Evolutionary conservation across 2,329 filamentous ascomycete genomes (phyloP).

Genomic region (Apiospora sp.): DNA sequence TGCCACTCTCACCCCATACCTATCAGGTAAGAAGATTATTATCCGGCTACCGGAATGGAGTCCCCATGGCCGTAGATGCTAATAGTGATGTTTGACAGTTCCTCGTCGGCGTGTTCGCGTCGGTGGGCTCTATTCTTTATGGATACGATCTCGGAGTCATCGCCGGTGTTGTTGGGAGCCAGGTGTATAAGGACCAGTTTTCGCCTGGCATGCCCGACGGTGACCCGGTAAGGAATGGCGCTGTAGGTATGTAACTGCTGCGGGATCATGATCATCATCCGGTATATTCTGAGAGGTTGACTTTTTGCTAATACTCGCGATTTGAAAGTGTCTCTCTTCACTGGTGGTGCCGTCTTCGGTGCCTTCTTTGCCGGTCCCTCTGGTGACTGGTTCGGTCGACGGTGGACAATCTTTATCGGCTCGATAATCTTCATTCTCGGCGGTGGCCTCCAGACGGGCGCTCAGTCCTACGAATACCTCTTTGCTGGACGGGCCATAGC

Average conservation of each 20-base stretch:
- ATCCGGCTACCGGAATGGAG: neutral
- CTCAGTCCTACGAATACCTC: constrained; percentile 64
- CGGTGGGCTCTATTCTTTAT: constrained; percentile 61
- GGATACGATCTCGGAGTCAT: constrained; percentile 65
- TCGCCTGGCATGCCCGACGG: constrained; percentile 35
- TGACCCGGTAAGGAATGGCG: constrained; percentile 53
- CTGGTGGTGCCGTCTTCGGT: constrained; percentile 71
- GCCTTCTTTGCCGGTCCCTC: constrained; percentile 64
- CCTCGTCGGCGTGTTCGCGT: constrained; percentile 62
- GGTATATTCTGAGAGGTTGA: neutral
- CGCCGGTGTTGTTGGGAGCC: constrained; percentile 59
- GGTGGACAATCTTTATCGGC: constrained; percentile 75
- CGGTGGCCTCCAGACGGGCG: constrained; percentile 76
- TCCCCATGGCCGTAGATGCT: neutral
- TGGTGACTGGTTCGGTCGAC: constrained; percentile 67
- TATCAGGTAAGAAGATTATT: constrained; percentile 26
- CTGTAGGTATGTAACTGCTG: constrained; percentile 51
- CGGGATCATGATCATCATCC: neutral
- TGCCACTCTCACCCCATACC: constrained; percentile 28
- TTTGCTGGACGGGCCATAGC: constrained; percentile 76
- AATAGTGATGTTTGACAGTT: constrained; percentile 46
- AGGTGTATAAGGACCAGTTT: constrained; percentile 52
- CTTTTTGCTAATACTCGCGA: neutral
- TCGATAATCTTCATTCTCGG: constrained; percentile 76
- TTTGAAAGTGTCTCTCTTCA: constrained; percentile 74